Conservation (phyloP, 1,139 yeast species). For the Debaryomyces robertsiae region DNA sequence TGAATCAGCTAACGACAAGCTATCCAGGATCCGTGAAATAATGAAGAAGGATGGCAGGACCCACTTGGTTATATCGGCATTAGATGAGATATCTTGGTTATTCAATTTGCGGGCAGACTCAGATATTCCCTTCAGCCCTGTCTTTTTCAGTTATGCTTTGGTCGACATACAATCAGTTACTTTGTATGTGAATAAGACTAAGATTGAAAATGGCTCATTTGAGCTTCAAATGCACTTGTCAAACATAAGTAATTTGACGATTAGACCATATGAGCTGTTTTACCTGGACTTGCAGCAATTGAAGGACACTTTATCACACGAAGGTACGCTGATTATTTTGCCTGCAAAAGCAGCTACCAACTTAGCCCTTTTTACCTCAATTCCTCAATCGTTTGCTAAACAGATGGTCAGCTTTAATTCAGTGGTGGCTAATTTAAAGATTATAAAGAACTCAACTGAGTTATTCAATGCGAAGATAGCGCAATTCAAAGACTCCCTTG, state of each 20-base stretch:
- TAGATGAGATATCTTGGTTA: slow-evolving; percentile 61
- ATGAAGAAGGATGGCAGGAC: slow-evolving; percentile 26
- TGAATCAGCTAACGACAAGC: slow-evolving; percentile 37
- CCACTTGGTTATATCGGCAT: slow-evolving; percentile 42
- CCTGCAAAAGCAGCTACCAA: slow-evolving; percentile 36
- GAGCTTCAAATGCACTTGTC: slow-evolving; percentile 29
- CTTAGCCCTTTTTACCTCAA: slow-evolving; percentile 34
- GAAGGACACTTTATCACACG: slow-evolving; percentile 21
- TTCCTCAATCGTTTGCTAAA: slow-evolving; percentile 35
- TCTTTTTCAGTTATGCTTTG: slow-evolving; percentile 50
- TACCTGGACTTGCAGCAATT: slow-evolving; percentile 32
- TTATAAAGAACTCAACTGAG: slow-evolving; percentile 42
- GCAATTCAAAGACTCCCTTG: slow-evolving; percentile 48
- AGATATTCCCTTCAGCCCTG: slow-evolving; percentile 52
- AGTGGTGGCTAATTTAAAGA: slow-evolving; percentile 37
- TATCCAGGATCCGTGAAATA: slow-evolving; percentile 29
- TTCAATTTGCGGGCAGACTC: slow-evolving; percentile 50
- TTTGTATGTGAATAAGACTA: slow-evolving; percentile 42
- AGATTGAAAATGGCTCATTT: slow-evolving; percentile 25
- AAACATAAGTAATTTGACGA: slow-evolving; percentile 28
- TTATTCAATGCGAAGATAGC: slow-evolving; percentile 42
- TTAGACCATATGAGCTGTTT: slow-evolving; percentile 35
- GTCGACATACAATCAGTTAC: slow-evolving; percentile 31
- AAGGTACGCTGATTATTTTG: slow-evolving; percentile 28
- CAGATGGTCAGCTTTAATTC: slow-evolving; percentile 31